Conservation (phyloP, 805 yeast genomes). For the Debaryomyces maramus region DNA sequence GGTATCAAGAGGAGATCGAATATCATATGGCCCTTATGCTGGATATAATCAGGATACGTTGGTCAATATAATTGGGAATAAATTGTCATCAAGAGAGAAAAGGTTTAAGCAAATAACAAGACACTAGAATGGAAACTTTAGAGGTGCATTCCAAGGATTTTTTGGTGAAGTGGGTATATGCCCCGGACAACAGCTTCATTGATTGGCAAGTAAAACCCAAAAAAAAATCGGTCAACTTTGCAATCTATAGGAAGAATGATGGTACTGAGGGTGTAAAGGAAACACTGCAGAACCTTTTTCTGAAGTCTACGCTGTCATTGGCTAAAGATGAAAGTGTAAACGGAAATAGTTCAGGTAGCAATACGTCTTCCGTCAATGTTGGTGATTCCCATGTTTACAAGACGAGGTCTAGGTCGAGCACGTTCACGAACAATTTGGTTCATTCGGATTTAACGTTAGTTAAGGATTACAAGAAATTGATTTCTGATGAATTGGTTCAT, state of each 20-base stretch:
- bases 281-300: neutral
- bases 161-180: slow-evolving; percentile 86
- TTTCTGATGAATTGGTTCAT: slow-evolving; percentile 58
- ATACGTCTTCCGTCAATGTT: slow-evolving; percentile 33
- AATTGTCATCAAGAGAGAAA: too few relatives aligned
- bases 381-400: slow-evolving; percentile 32
- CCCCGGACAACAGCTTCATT: slow-evolving; percentile 63
- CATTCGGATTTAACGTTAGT: slow-evolving; percentile 48
- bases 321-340: slow-evolving; percentile 3
- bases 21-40: too few relatives aligned
- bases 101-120: too few relatives aligned
- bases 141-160: slow-evolving; percentile 89
- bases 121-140: slow-evolving; percentile 69
- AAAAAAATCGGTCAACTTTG: slow-evolving; percentile 42
- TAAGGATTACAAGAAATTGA: slow-evolving; percentile 54
- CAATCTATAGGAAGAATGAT: slow-evolving; percentile 38
- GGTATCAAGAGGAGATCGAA: too few relatives aligned
- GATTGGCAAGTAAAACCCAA: slow-evolving; percentile 83
- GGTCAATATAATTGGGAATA: too few relatives aligned
- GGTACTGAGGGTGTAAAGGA: slow-evolving; percentile 4
- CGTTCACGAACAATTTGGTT: slow-evolving; percentile 39
- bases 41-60: too few relatives aligned
- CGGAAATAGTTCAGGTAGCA: slow-evolving; percentile 51
- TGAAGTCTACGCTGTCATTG: slow-evolving; percentile 1
- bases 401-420: slow-evolving; percentile 35